Percentiles rank a stretch among this genome's conserved stretches.
Conservation (phyloP, 768 basidiomycete species). For the Xanthoconium stramineum region DNA sequence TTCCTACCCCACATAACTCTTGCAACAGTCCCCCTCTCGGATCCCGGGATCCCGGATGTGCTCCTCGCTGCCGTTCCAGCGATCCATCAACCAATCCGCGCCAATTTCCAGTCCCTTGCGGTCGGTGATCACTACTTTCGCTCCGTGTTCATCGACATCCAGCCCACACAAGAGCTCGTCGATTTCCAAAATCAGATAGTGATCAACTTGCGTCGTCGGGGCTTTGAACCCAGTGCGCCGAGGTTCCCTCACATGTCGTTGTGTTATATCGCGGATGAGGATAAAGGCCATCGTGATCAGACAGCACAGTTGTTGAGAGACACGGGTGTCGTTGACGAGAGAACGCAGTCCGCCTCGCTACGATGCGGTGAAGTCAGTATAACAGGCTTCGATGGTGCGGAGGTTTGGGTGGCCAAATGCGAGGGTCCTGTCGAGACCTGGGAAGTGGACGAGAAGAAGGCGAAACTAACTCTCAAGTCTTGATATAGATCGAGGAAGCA, state of each 20-base stretch:
- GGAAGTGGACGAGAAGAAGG: conserved; percentile 43
- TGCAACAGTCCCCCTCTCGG: conserved; percentile 35
- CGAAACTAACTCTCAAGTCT: conserved; percentile 10
- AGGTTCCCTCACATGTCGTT: conserved; percentile 71
- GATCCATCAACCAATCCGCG: conserved; percentile 33
- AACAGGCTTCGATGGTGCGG: conserved; percentile 41
- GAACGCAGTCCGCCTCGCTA: conserved; percentile 20
- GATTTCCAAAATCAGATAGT: conserved; percentile 50
- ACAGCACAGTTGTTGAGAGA: conserved; percentile 43
- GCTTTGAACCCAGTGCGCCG: conserved; percentile 47
- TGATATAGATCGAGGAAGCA: neutral
- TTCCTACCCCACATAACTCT: conserved; percentile 76
- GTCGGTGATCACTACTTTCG: conserved; percentile 66
- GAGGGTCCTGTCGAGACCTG: conserved; percentile 60
- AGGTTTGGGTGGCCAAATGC: conserved; percentile 61
- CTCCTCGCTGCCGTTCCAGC: conserved; percentile 41
- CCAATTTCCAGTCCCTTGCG: conserved; percentile 52
- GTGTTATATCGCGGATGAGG: conserved; percentile 69
- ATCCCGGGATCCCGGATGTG: conserved; percentile 2
- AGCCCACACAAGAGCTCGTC: conserved; percentile 42
- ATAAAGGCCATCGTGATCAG: conserved; percentile 50
- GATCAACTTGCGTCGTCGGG: conserved; percentile 29
- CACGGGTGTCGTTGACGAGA: conserved; percentile 31
- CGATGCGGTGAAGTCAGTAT: conserved; percentile 34
- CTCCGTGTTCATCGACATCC: conserved; percentile 60